phyloP scores from a whole-genome alignment of 2,329 filamentous ascomycete genomes.

The Apiospora aurea region DNA sequence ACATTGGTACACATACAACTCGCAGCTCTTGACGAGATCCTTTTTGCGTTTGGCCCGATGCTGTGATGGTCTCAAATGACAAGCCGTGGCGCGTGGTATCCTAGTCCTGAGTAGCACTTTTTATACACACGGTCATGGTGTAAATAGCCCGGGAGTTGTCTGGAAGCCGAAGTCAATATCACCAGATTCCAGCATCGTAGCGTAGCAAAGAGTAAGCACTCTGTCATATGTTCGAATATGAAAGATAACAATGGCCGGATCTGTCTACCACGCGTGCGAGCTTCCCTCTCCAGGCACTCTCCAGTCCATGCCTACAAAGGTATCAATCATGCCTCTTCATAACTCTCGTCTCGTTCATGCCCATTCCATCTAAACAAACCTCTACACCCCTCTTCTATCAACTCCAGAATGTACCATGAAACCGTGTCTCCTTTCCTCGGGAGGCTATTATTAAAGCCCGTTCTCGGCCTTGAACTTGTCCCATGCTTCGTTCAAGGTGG shows the following conservation, averaged over 20 bases:
- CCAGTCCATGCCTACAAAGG: neutral
- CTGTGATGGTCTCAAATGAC: neutral
- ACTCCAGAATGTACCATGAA: neutral
- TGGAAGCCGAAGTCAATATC: too few relatives aligned
- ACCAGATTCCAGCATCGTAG: neutral
- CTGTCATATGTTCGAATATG: neutral
- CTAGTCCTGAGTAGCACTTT: neutral
- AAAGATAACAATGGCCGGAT: neutral
- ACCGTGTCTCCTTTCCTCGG: neutral
- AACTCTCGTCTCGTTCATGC: slow-evolving; percentile 9
- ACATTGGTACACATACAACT: too few relatives aligned
- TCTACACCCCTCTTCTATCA: neutral
- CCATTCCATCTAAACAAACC: neutral
- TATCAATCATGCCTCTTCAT: slow-evolving; percentile 17
- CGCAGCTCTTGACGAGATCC: too few relatives aligned
- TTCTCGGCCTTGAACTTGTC: slow-evolving; percentile 77
- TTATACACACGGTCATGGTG: neutral
- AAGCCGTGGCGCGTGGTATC: neutral
- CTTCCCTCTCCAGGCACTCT: neutral
- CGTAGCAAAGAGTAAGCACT: neutral
- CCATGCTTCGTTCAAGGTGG: slow-evolving; percentile 75
- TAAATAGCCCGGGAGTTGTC: too few relatives aligned
- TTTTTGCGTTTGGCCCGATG: too few relatives aligned
- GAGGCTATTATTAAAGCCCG: slow-evolving; percentile 55
- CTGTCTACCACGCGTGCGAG: neutral